These are phyloP conservation scores for Hygrophila difformis DNA, from an alignment of 257 asterid genomes.

Conservation along the genomic window DNA sequence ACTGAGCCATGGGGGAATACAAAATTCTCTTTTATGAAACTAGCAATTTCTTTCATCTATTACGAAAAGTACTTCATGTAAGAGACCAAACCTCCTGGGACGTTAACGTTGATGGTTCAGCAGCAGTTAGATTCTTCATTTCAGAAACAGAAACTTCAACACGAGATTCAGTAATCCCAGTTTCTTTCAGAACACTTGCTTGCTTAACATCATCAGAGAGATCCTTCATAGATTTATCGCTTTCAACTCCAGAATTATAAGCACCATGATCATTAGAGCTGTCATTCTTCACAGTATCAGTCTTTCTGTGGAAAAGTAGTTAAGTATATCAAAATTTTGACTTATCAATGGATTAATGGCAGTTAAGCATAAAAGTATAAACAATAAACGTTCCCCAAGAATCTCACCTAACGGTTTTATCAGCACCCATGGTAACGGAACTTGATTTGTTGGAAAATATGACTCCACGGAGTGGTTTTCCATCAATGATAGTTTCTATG, in stretches of 20 bases:
- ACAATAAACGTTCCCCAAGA: constrained; percentile 10
- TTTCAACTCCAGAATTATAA: constrained; percentile 28
- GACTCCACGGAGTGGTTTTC: constrained; percentile 70
- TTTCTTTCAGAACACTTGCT: constrained; percentile 30
- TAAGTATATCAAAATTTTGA: constrained; percentile 8
- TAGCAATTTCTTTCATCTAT: neutral
- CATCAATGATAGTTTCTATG: constrained; percentile 83
- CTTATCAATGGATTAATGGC: constrained; percentile 4
- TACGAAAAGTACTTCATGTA: too few species aligned
- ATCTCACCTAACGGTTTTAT: constrained; percentile 39
- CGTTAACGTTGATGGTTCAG: constrained; percentile 25
- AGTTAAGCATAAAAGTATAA: neutral
- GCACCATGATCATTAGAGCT: constrained; percentile 25
- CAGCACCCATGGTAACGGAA: constrained; percentile 30
- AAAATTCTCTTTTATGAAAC: constrained; percentile 6
- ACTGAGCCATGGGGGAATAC: too few species aligned
- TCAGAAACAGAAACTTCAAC: constrained; percentile 9
- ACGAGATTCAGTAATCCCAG: constrained; percentile 19
- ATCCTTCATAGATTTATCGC: constrained; percentile 28
- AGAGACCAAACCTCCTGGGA: constrained; percentile 44
- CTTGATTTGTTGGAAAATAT: constrained; percentile 55
- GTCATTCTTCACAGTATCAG: constrained; percentile 33
- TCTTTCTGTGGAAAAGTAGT: constrained; percentile 36
- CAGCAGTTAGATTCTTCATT: constrained; percentile 30
- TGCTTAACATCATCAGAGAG: constrained; percentile 24